Evolutionary conservation across 306 rosid genomes (phyloP), one percentile per base, ranked within the genome.

Genomic region (Malus sieversii): DNA sequence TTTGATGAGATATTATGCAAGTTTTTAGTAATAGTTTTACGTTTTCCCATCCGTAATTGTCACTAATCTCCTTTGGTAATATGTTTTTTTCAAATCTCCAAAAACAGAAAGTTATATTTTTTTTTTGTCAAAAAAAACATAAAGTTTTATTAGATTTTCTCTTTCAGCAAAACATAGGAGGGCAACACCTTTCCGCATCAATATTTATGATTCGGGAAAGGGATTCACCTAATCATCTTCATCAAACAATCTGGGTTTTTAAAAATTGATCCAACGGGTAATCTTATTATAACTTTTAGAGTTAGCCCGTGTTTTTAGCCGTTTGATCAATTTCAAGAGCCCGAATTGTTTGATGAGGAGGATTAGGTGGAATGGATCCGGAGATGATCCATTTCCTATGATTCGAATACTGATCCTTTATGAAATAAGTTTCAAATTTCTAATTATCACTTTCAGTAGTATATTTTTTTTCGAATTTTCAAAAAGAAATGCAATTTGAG

Each of bases 221-320:
- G 2, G 9, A 38, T 38, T 0, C 10, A 7, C 10, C 0, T 38
- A 38, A 38, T 38, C 0, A 9, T 38, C 9, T 9, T 38, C 2
- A 38, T 7, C 42, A 38, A 38, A 38, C 2, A 38, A 38, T 38
- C 9, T 7, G 0, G 2, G 0, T 0, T 0, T 0, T 38, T 38
- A 0, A 38, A 38, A 38, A 6, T 38, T 38, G 10, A 6, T 38
- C 9, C 0, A 38, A 7, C 42, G 0, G 0, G 0, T 38, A 38
- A 38, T 7, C 2, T 38, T 38, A 38, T 38, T 38, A 38, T 38
- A 38, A 38, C 2, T 38, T 38, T 38, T 38, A 38, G 2, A 7
- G 9, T 38, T 38, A 2, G 0, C 10, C 10, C 2, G 0, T 38
- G 9, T 38, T 7, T 38, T 38, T 38, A 38, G 9, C 10, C 10